Evolutionary conservation across 192 early-diverging fungal genomes (phyloP), one percentile per base, ranked within the genome.

Genomic region (Backusella tuberculispora): DNA sequence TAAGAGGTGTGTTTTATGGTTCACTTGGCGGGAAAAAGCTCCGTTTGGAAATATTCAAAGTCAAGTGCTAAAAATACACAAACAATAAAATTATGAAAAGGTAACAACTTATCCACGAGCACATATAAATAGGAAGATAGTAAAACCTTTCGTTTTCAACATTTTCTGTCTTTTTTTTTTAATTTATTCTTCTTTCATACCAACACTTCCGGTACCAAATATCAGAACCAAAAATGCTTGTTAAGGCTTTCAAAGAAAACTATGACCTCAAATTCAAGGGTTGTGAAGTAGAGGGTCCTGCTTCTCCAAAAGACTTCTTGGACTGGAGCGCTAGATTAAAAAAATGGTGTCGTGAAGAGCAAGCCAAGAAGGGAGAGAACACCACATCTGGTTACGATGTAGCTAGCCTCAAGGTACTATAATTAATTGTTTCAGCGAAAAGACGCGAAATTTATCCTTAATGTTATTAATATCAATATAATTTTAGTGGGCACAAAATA

Each of bases 271-370:
- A 68, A 29, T 40, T 75, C n/a, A 63, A 47, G 12, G 45, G 44
- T 48, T 29, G 48, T 37, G 47, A 75, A 41, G 48, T 75, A 4
- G 74, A 75, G 29, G 74, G 74, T 29, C 74, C 74, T 41, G 4
- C 74, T 50, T 48, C 65, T 68, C 74, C 74, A 40, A 66, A 66
- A 26, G 74, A 75, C 1, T 75, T 50, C 43, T 37, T 65, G 43
- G 63, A 75, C 40, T 75, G 74, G 74, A 75, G 47, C 21, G 50
- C 46, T 17, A 24, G 60, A 26, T 40, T 75, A 3, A 66, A 47
- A 21, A 66, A 75, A 38, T 75, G 74, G 74, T 66, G 74, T 56
- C 66, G 63, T 1, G 74, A 75, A 26, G 44, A 75, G 50, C 46
- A 24, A 19, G 63, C 41, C 12, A 66, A 47, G 29, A 53, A 47